Conservation (phyloP, 2,329 filamentous ascomycete species). For the Periconia sp. region DNA sequence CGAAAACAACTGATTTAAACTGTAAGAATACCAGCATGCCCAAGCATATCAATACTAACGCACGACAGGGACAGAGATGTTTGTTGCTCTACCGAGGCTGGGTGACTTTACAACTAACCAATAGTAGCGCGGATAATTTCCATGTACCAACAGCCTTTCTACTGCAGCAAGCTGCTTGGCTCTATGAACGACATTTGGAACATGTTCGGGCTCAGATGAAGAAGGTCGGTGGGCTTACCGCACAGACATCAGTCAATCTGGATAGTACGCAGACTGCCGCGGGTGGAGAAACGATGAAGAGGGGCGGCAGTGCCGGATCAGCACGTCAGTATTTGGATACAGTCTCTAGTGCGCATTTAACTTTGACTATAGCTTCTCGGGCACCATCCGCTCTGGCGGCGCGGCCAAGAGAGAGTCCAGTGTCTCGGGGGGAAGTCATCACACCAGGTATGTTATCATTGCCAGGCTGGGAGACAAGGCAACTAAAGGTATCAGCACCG, state of each 20-base stretch:
- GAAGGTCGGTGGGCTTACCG: constrained; percentile 68
- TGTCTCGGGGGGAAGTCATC: constrained; percentile 56
- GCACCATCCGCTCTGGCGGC: constrained; percentile 62
- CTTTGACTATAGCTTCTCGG: constrained; percentile 38
- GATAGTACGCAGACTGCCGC: constrained; percentile 47
- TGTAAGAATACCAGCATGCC: constrained; percentile 61
- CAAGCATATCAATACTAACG: constrained; percentile 11
- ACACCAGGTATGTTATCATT: constrained; percentile 43
- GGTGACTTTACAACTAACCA: constrained; percentile 15
- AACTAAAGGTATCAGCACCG: constrained; percentile 29
- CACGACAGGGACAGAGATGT: constrained; percentile 75
- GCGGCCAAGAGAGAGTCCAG: constrained; percentile 63
- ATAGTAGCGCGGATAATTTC: constrained; percentile 69
- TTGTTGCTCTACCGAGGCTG: constrained; percentile 50
- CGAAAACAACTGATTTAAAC: constrained; percentile 81
- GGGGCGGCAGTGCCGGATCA: constrained; percentile 55
- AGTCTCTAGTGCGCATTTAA: neutral
- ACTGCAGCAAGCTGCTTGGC: constrained; percentile 89
- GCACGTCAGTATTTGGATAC: constrained; percentile 35
- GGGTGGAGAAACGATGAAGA: constrained; percentile 56
- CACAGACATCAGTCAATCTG: constrained; percentile 63
- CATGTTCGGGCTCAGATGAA: constrained; percentile 91
- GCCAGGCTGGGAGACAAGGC: constrained; percentile 6
- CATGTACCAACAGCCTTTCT: constrained; percentile 87
- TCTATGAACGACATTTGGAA: constrained; percentile 88